Conservation (phyloP, 768 basidiomycete genomes). For the Suillus bovinus region DNA sequence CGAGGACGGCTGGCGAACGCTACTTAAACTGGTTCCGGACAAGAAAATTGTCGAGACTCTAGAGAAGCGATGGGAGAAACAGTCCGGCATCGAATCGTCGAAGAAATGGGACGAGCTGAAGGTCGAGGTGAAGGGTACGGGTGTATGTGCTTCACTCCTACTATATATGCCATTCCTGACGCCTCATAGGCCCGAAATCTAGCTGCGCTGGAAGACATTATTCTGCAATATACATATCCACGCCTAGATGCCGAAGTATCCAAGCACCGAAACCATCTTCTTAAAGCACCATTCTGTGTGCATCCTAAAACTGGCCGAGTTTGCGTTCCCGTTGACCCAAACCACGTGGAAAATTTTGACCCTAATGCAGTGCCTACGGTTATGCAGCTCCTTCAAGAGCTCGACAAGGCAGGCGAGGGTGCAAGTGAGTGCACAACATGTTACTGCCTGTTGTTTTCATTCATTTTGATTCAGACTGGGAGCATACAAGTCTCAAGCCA, state of each 20-base stretch:
- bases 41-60: constrained; percentile 47
- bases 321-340: constrained; percentile 89
- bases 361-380: constrained; percentile 88
- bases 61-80: constrained; percentile 56
- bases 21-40: constrained; percentile 79
- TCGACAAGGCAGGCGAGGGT: constrained; percentile 56
- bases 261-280: constrained; percentile 94
- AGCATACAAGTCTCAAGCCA: constrained; percentile 81
- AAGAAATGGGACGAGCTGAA: constrained; percentile 78
- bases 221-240: constrained; percentile 94
- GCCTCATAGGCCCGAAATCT: constrained; percentile 25
- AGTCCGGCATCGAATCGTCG: constrained; percentile 54
- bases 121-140: constrained; percentile 19
- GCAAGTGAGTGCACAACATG: constrained; percentile 39
- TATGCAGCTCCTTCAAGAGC: constrained; percentile 74
- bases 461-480: constrained; percentile 59
- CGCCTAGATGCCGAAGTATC: constrained; percentile 97
- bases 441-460: constrained; percentile 6
- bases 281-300: constrained; percentile 96
- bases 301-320: constrained; percentile 96
- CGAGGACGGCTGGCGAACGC: constrained; percentile 68
- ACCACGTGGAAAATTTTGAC: constrained; percentile 74
- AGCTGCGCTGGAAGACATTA: constrained; percentile 79
- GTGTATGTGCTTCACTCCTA: neutral
- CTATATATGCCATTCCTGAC: constrained; percentile 3